Base-by-base conservation (phyloP, 1,139 yeast genomes). In the Debaryomyces subglobosus region DNA sequence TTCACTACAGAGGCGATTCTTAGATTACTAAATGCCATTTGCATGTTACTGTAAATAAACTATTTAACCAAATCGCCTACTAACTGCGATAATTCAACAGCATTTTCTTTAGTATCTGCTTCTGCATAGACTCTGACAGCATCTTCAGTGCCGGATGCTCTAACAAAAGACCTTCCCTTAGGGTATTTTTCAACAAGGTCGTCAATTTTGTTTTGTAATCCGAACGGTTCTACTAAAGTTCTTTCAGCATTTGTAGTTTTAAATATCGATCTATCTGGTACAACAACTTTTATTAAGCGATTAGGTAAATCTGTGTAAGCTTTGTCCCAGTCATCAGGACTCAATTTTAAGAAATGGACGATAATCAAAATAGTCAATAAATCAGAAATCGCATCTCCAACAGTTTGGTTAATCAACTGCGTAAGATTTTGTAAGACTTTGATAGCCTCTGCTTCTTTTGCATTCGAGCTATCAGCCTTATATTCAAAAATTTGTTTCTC, bases 141-240 rank as follows among this genome's bases (percentile, higher is more conserved):
- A 67, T 95, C 96, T 66, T 94, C 99, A 1, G 99, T 94, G 15
- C 99, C 99, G 53, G 96, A 88, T 8, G 99, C 98, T 58, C 99
- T 82, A 3, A 94, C 98, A 68, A 94, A 94, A 2, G 96, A 85
- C 62, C 99, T 79, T 2, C 95, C 98, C 27, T 72, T 66, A 0
- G 74, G 64, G 59, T 76, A 86, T 59, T 81, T 71, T 18, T 71
- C 63, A 12, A 92, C 94, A 45, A 81, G 64, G 2, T 61, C 75
- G 64, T 94, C 96, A 48, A 94, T 90, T 57, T 81, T 68, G 1
- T 59, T 74, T 69, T 94, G 99, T 53, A 95, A 67, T 0, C 95
- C 97, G 2, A 58, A 70, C 3, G 99, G 99, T 48, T 82, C 80
- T 12, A 82, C 80, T 55, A 94, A 77, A 43, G 82, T 80, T 58